phyloP scores from a whole-genome alignment of 176 grass and related monocot species.

The Musa beccarii region DNA sequence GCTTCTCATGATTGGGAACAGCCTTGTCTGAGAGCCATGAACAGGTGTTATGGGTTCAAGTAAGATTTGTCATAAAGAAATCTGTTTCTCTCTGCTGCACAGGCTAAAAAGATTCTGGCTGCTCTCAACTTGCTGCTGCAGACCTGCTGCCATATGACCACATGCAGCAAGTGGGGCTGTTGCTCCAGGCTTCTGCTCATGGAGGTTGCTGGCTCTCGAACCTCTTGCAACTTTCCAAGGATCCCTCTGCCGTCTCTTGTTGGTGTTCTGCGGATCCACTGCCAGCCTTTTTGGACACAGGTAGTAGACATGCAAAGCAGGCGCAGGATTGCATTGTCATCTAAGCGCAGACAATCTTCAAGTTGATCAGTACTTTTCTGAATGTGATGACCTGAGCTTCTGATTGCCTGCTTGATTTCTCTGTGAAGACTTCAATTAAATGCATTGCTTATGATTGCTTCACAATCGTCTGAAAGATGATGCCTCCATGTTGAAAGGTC shows the following conservation, averaged over 20 bases:
- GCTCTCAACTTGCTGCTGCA: conserved; percentile 1
- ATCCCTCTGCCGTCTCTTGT: neutral
- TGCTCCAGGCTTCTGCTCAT: neutral
- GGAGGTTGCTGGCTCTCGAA: neutral
- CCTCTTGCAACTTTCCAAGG: neutral
- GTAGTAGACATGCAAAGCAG: neutral
- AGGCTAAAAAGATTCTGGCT: neutral
- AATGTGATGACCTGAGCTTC: too few species aligned
- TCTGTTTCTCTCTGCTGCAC: neutral
- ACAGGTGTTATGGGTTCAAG: neutral
- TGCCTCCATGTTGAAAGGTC: too few species aligned
- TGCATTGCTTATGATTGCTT: too few species aligned
- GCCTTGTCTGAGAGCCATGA: neutral
- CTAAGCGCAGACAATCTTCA: neutral
- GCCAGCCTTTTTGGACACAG: neutral
- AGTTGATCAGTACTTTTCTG: neutral
- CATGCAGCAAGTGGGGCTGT: neutral
- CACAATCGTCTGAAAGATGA: too few species aligned
- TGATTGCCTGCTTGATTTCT: too few species aligned
- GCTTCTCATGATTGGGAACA: neutral
- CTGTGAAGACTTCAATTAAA: too few species aligned
- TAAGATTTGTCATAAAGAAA: too few species aligned
- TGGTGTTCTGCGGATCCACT: neutral
- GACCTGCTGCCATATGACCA: neutral
- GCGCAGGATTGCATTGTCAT: neutral